A percentile compares a stretch with the other conserved stretches of the same genome.
phyloP scores from a whole-genome alignment of 2,329 filamentous ascomycete species.

The Aspergillus cejpii region DNA sequence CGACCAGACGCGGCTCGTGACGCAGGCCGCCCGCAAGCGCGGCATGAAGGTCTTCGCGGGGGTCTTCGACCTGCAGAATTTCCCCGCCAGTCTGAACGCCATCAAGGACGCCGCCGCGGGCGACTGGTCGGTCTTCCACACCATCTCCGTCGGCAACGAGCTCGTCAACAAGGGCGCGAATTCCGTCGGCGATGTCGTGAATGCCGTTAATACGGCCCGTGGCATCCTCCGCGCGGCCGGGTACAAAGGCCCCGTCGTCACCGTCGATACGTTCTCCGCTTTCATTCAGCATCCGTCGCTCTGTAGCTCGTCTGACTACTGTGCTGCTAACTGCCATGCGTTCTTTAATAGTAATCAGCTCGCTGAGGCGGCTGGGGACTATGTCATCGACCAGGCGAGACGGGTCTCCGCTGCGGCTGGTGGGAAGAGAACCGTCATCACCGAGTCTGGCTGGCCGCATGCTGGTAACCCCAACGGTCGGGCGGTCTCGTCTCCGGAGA shows the following conservation, averaged over 20 bases:
- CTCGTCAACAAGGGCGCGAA: slow-evolving; percentile 60
- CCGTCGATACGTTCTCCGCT: slow-evolving; percentile 70
- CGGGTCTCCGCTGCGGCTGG: slow-evolving; percentile 44
- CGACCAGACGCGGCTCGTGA: slow-evolving; percentile 59
- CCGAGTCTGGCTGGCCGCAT: slow-evolving; percentile 80
- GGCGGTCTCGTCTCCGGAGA: slow-evolving; percentile 61
- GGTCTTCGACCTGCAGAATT: slow-evolving; percentile 57
- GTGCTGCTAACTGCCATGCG: slow-evolving; percentile 72
- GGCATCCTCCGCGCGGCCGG: slow-evolving; percentile 54
- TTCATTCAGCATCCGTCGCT: slow-evolving; percentile 61
- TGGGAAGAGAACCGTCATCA: slow-evolving; percentile 62
- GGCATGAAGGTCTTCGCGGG: slow-evolving; percentile 68
- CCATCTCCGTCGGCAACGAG: slow-evolving; percentile 75
- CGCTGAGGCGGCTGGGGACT: slow-evolving; percentile 59
- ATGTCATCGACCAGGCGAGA: slow-evolving; percentile 53
- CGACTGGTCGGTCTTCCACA: slow-evolving; percentile 64
- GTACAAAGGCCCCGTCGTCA: slow-evolving; percentile 66
- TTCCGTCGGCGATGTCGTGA: slow-evolving; percentile 48
- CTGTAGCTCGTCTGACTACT: slow-evolving; percentile 68
- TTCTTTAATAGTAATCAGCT: slow-evolving; percentile 66
- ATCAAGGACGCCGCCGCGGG: slow-evolving; percentile 55
- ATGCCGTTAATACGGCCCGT: slow-evolving; percentile 54
- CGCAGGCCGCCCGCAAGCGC: slow-evolving; percentile 57
- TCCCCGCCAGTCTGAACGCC: slow-evolving; percentile 52
- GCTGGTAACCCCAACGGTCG: slow-evolving; percentile 57